Evolutionary conservation across 306 rosid genomes (phyloP).

Genomic region (Cucumis melo): DNA sequence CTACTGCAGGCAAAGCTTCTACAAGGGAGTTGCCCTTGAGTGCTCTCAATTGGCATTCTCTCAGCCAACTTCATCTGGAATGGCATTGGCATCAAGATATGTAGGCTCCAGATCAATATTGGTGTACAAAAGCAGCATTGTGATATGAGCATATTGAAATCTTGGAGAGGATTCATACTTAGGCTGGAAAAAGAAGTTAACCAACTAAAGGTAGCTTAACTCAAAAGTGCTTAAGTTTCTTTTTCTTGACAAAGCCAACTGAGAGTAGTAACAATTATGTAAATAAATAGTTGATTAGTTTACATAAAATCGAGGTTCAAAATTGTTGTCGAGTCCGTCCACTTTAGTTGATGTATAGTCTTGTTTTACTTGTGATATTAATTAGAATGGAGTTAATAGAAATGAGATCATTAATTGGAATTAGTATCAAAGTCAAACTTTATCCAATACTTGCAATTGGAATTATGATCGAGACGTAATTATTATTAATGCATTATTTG

Average conservation of each 20-base stretch:
- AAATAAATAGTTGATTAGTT: background rate
- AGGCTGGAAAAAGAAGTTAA: background rate
- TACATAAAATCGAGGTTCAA: background rate
- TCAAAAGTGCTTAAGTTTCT: background rate
- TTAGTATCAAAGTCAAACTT: background rate
- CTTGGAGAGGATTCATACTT: background rate
- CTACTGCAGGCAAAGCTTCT: slow-evolving; percentile 49
- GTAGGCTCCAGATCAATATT: slow-evolving; percentile 39
- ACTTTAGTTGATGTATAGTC: background rate
- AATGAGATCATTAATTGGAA: background rate
- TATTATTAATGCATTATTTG: background rate
- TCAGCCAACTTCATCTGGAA: slow-evolving; percentile 66
- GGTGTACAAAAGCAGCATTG: slow-evolving; percentile 38
- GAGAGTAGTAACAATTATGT: background rate
- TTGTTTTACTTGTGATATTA: background rate
- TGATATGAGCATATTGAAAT: background rate
- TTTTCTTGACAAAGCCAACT: background rate
- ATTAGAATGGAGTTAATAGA: background rate
- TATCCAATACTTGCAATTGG: background rate
- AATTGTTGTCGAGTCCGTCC: background rate
- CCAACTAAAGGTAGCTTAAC: background rate
- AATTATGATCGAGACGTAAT: too few relatives aligned
- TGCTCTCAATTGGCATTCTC: slow-evolving; percentile 62
- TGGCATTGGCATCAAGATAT: slow-evolving; percentile 53
- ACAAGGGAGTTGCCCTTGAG: slow-evolving; percentile 37